Percentiles rank a stretch among this genome's conserved stretches.
These are phyloP conservation scores for Cordyceps farinosa DNA, from an alignment of 2,329 filamentous ascomycete species.

Conservation along the genomic window DNA sequence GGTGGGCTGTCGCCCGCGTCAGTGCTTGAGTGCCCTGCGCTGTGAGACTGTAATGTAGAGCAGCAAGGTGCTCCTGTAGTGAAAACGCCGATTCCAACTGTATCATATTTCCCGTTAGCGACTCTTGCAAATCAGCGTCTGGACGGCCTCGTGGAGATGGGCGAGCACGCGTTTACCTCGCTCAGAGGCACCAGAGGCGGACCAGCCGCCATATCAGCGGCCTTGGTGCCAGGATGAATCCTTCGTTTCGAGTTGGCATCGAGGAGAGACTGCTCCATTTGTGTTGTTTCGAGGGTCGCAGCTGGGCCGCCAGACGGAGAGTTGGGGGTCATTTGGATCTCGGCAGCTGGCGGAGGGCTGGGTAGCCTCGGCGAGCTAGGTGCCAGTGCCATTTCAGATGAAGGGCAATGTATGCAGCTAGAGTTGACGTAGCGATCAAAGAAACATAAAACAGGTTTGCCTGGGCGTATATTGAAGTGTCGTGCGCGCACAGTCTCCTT, in stretches of 20 bases:
- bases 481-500: slow-evolving; percentile 6
- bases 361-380: slow-evolving; percentile 88
- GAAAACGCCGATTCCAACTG: slow-evolving; percentile 97
- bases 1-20: slow-evolving; percentile 67
- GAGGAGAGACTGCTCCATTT: slow-evolving; percentile 60
- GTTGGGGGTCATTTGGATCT: slow-evolving; percentile 83
- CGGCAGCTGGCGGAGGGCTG: slow-evolving; percentile 88
- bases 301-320: slow-evolving; percentile 62
- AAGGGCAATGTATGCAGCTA: neutral
- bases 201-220: slow-evolving; percentile 88
- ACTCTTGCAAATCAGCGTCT: neutral
- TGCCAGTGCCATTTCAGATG: slow-evolving; percentile 50
- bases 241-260: slow-evolving; percentile 75
- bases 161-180: slow-evolving; percentile 56
- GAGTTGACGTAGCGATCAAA: slow-evolving; percentile 4
- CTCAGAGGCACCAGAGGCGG: slow-evolving; percentile 82
- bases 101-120: slow-evolving; percentile 19
- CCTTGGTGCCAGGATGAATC: slow-evolving; percentile 87
- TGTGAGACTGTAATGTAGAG: slow-evolving; percentile 80
- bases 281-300: slow-evolving; percentile 55
- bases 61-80: slow-evolving; percentile 93
- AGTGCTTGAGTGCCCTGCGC: slow-evolving; percentile 65
- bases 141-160: neutral
- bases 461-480: neutral
- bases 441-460: slow-evolving; percentile 5